Evolutionary conservation across 306 rosid species (phyloP).

Genomic region (Dalbergia oliveri): DNA sequence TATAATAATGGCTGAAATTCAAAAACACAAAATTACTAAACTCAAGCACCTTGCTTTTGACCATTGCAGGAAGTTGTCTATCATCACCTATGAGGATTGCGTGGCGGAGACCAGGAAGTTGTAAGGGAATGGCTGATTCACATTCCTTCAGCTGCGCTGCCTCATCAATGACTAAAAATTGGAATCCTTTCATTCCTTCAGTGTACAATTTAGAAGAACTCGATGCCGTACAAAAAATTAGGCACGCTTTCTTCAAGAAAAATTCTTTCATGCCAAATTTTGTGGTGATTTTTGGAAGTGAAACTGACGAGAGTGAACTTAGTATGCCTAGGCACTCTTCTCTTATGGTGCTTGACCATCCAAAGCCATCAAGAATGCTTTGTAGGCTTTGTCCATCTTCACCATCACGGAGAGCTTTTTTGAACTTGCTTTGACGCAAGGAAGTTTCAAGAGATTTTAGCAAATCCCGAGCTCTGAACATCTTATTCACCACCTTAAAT

Average conservation of each 20-base stretch:
- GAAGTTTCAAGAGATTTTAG: constrained; percentile 38
- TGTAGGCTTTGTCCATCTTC: not conserved
- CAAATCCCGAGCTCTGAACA: constrained; percentile 39
- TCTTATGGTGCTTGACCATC: constrained; percentile 8
- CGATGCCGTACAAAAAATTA: constrained; percentile 58
- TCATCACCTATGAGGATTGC: constrained; percentile 68
- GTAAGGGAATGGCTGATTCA: constrained; percentile 65
- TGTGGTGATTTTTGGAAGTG: not conserved
- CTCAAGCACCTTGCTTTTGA: constrained; percentile 62
- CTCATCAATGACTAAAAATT: constrained; percentile 61
- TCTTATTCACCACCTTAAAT: constrained; percentile 17
- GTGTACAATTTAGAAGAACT: constrained; percentile 51
- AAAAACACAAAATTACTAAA: not conserved
- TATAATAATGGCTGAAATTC: not conserved
- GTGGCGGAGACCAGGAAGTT: constrained; percentile 53
- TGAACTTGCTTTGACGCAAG: not conserved
- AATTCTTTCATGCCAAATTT: not conserved
- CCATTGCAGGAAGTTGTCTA: constrained; percentile 70
- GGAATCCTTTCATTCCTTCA: not conserved
- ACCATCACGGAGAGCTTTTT: not conserved
- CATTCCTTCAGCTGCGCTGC: constrained; percentile 72
- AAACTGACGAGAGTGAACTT: constrained; percentile 12
- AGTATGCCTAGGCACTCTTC: constrained; percentile 30
- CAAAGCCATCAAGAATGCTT: not conserved
- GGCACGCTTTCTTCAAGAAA: constrained; percentile 51